A percentile compares a stretch with the other conserved stretches of the same genome.
These are phyloP conservation scores for Sporothrix brunneoviolacea DNA, from an alignment of 2,329 filamentous ascomycete species.

Conservation along the genomic window DNA sequence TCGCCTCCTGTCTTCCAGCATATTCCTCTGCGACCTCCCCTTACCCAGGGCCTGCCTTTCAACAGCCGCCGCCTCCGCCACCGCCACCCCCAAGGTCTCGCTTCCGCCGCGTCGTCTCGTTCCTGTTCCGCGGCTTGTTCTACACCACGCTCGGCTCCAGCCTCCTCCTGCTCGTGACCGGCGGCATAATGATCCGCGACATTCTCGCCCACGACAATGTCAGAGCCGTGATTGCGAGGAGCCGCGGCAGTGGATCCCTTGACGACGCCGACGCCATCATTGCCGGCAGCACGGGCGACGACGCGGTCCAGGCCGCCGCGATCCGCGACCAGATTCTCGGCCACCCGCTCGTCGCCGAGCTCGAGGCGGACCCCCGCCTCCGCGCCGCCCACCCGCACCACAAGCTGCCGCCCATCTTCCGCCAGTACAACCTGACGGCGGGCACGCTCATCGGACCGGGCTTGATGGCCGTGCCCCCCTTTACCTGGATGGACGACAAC, in stretches of 20 bases:
- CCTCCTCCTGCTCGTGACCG: too few species aligned
- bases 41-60: constrained; percentile 19
- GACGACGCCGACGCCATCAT: not conserved
- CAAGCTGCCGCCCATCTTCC: constrained; percentile 68
- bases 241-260: not conserved
- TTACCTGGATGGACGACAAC: constrained; percentile 65
- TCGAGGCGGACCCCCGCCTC: constrained; percentile 56
- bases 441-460: constrained; percentile 70
- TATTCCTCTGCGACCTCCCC: not conserved
- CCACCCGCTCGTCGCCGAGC: constrained; percentile 64
- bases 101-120: constrained; percentile 1
- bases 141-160: constrained; percentile 4
- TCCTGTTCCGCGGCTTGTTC: constrained; percentile 6
- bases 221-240: too few species aligned
- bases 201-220: too few species aligned
- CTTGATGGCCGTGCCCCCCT: constrained; percentile 73
- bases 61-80: not conserved
- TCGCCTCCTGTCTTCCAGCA: not conserved
- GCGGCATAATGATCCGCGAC: too few species aligned
- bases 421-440: constrained; percentile 71
- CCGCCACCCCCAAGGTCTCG: not conserved
- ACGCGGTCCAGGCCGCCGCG: not conserved
- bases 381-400: constrained; percentile 77
- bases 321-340: constrained; percentile 23
- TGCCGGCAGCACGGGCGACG: not conserved